Percentiles rank a stretch among this genome's conserved stretches.
These are phyloP conservation scores for Solanum bukasovii DNA, from an alignment of 257 asterid genomes.

Conservation along the genomic window DNA sequence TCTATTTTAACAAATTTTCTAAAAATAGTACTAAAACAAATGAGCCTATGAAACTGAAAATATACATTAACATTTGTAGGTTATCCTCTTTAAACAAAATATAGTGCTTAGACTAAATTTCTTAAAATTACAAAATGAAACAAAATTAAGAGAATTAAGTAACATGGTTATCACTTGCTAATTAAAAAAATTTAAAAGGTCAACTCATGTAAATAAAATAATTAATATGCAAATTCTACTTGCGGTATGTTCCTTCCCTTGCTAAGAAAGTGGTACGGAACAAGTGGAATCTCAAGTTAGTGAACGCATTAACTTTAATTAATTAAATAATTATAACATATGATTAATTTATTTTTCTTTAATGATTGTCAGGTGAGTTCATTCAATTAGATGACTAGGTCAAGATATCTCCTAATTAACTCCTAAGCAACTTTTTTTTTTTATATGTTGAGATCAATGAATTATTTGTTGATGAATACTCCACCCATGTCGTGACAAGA, in stretches of 20 bases:
- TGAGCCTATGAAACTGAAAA: not conserved
- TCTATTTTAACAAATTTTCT: no score
- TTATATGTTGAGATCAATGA: not conserved
- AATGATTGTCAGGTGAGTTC: not conserved
- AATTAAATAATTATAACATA: not conserved
- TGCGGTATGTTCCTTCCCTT: not conserved
- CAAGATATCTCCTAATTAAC: not conserved
- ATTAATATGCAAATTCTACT: not conserved
- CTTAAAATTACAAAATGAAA: not conserved
- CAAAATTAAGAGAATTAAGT: not conserved
- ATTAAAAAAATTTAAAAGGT: not conserved
- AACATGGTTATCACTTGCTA: not conserved
- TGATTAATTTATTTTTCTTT: not conserved
- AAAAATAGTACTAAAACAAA: not conserved
- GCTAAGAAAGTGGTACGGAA: slow-evolving; percentile 3
- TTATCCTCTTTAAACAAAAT: not conserved
- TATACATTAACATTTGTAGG: not conserved
- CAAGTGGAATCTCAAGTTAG: not conserved
- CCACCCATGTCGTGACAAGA: not conserved
- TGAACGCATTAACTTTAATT: not conserved
- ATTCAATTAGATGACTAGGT: not conserved
- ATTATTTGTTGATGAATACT: not conserved
- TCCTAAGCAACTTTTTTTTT: not conserved
- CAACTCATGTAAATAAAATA: not conserved
- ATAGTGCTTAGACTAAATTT: not conserved